These are phyloP conservation scores for Prosopis cineraria DNA, from an alignment of 306 rosid genomes.

Conservation along the genomic window DNA sequence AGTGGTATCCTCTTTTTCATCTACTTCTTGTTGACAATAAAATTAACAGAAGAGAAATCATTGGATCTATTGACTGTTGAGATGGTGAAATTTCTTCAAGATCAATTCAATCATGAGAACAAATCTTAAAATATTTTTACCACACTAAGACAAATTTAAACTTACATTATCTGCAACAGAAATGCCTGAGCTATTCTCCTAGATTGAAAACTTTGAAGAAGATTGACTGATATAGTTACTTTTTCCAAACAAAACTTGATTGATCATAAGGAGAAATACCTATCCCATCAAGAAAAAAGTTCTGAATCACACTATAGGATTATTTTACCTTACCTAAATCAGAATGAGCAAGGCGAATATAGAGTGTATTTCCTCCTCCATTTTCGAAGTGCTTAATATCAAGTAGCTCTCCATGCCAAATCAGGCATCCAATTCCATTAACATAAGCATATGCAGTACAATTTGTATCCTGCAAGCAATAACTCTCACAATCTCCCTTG, in stretches of 20 bases:
- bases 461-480: slow-evolving; percentile 44
- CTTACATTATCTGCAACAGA: not conserved
- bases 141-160: not conserved
- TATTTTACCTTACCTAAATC: slow-evolving; percentile 29
- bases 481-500: slow-evolving; percentile 31
- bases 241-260: not conserved
- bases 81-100: not conserved
- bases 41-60: not conserved
- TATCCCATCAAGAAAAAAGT: no score
- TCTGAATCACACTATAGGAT: not conserved
- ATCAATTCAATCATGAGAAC: not conserved
- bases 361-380: slow-evolving; percentile 47
- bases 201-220: not conserved
- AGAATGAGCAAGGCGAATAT: slow-evolving; percentile 58
- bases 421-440: slow-evolving; percentile 59
- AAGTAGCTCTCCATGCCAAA: slow-evolving; percentile 47
- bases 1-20: not conserved
- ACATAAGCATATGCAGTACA: slow-evolving; percentile 58
- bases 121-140: not conserved
- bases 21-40: not conserved
- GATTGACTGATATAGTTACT: not conserved
- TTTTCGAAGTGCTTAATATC: slow-evolving; percentile 43
- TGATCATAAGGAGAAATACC: not conserved
- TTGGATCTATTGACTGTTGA: slow-evolving; percentile 1
- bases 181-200: not conserved